Conservation (phyloP, 306 rosid species). For the Cicer chorassanicum region DNA sequence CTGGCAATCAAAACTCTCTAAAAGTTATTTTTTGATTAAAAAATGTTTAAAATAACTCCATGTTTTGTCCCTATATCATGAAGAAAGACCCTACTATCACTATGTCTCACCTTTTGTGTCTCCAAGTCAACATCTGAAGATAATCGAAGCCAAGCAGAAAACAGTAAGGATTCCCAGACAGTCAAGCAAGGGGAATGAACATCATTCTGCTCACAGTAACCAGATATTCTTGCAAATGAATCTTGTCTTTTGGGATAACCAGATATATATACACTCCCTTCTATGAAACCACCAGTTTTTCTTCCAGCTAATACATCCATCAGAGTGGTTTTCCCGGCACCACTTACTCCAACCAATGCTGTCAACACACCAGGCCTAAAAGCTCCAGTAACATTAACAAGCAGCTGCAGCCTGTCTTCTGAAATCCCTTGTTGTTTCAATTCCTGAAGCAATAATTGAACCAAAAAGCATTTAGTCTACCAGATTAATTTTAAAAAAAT, state of each 20-base stretch:
- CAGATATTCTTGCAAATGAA: conserved; percentile 94
- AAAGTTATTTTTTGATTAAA: conserved; percentile 17
- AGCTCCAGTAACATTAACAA: conserved; percentile 84
- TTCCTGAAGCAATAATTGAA: conserved; percentile 69
- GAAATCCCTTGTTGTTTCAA: conserved; percentile 87
- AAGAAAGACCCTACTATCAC: conserved; percentile 29
- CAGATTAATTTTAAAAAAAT: conserved; percentile 6
- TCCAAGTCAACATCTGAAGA: conserved; percentile 80
- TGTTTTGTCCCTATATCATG: conserved; percentile 33
- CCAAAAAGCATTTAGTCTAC: conserved; percentile 47
- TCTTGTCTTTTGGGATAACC: conserved; percentile 93
- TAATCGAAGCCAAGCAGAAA: conserved; percentile 95
- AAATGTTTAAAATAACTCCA: conserved; percentile 10
- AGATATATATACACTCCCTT: conserved; percentile 77
- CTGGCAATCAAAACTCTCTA: conserved; percentile 53
- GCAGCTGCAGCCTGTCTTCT: conserved; percentile 82
- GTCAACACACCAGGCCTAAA: conserved; percentile 94
- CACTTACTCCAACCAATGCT: conserved; percentile 95
- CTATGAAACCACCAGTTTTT: conserved; percentile 89
- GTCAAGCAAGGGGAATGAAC: conserved; percentile 96
- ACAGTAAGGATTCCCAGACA: conserved; percentile 82
- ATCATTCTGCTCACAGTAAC: conserved; percentile 97
- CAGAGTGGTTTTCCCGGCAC: conserved; percentile 98
- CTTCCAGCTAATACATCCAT: conserved; percentile 98
- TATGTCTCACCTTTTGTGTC: conserved; percentile 65